A percentile compares a stretch with the other conserved stretches of the same genome.
phyloP scores from a whole-genome alignment of 257 asterid species.

The Lantana camara region DNA sequence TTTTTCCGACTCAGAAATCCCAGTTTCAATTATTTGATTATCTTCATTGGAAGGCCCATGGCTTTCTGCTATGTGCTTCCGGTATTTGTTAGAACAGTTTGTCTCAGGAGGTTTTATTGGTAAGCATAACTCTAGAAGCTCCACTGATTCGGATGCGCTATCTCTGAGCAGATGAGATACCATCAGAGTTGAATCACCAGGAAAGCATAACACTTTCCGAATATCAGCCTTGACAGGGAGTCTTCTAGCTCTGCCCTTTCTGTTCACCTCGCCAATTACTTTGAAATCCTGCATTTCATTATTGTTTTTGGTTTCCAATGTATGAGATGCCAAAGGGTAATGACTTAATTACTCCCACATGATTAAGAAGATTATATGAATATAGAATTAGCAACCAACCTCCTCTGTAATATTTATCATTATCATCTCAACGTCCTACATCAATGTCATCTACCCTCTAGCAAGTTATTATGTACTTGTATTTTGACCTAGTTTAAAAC shows the following conservation, averaged over 20 bases:
- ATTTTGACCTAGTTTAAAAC: no score
- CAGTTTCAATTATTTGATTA: constrained; percentile 34
- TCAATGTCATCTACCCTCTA: not conserved
- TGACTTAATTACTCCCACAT: not conserved
- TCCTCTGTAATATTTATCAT: not conserved
- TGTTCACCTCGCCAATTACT: constrained; percentile 78
- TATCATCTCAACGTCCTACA: not conserved
- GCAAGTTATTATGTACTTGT: not conserved
- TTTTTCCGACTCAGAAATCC: constrained; percentile 34
- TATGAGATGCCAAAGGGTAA: constrained; percentile 9
- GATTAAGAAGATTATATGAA: not conserved
- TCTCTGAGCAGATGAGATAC: constrained; percentile 58
- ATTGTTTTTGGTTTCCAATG: constrained; percentile 2
- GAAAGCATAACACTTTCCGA: constrained; percentile 86
- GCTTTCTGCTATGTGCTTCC: constrained; percentile 26
- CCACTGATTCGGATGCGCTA: constrained; percentile 34
- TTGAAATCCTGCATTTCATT: constrained; percentile 63
- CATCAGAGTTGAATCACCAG: constrained; percentile 89
- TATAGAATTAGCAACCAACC: not conserved
- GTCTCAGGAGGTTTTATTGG: constrained; percentile 37
- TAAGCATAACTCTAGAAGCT: constrained; percentile 33
- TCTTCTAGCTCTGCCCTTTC: constrained; percentile 70
- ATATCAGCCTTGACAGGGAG: constrained; percentile 79
- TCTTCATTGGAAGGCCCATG: constrained; percentile 34
- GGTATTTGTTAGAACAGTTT: constrained; percentile 36